Base-by-base conservation (phyloP, 2,329 filamentous ascomycete species). In the Mollisia scopiformis region DNA sequence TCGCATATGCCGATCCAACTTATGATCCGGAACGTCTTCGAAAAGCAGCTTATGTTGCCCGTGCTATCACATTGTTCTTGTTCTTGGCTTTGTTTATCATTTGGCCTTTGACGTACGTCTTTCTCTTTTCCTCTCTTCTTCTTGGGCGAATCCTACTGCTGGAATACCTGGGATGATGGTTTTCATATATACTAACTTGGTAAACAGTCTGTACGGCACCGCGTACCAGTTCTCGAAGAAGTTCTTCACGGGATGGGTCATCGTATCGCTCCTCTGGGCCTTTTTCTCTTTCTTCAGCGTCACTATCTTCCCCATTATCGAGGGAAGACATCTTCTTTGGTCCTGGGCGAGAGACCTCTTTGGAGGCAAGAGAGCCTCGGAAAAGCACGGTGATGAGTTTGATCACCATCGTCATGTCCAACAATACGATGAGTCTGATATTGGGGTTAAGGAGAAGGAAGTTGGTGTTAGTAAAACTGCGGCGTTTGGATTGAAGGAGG, bases 1-100 rank as follows among this genome's bases (percentile, higher is more conserved):
- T 59, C 7, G 57, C 57, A 8, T 59, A 55, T 25, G 51, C 41
- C 13, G 57, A 59, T 35, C 57, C 57, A 23, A 59, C 57, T 6
- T 59, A 59, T 33, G 52, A 59, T 46, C 51, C 57, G 31, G 57
- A 59, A 27, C 43, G 43, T n/a, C 27, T 59, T 13, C 50, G 25
- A 19, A 59, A 51, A 23, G 57, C 57, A 6, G 57, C 57, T 55
- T 59, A 59, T 41, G 43, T 59, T 23, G 52, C 57, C n/a, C 23
- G 57, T 10, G 57, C 31, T 6, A 59, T 59, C 11, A 59, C 57
- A 2, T 21, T 59, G 21, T 55, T 55, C n/a, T 46, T 59, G 52
- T 59, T 59, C 14, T 27, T 59, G 33, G 57, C 57, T n/a, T 27
- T 59, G 51, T 59, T 59, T 30, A 55, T 59, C 25, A 59, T 55